These are phyloP conservation scores for Xerocomus brunneocitrinus DNA, from an alignment of 768 basidiomycete species.

Conservation along the genomic window DNA sequence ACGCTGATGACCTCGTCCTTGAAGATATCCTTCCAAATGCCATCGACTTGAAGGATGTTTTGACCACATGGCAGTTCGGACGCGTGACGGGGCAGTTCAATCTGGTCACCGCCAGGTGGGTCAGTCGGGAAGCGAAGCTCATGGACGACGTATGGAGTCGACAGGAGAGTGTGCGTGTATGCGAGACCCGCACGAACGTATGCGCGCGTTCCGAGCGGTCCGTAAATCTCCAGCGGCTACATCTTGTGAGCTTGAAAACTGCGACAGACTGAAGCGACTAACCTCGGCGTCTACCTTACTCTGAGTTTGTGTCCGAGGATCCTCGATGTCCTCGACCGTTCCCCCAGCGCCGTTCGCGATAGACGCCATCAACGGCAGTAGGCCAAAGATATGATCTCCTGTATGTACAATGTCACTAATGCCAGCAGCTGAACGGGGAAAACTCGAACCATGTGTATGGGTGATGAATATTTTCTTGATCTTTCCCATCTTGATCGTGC, in stretches of 20 bases:
- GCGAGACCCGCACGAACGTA: slow-evolving; percentile 67
- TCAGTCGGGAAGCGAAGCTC: slow-evolving; percentile 70
- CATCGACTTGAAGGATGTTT: slow-evolving; percentile 56
- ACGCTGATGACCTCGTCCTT: slow-evolving; percentile 53
- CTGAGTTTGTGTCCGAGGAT: slow-evolving; percentile 43
- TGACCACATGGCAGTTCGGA: slow-evolving; percentile 58
- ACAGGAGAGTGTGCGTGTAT: slow-evolving; percentile 67
- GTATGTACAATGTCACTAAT: slow-evolving; percentile 3
- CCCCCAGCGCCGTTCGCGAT: slow-evolving; percentile 75
- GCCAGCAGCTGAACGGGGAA: background rate
- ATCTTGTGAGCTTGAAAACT: slow-evolving; percentile 8
- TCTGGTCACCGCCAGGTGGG: slow-evolving; percentile 46
- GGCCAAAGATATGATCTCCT: slow-evolving; percentile 83
- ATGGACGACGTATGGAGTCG: slow-evolving; percentile 71
- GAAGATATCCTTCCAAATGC: slow-evolving; percentile 66
- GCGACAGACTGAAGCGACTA: slow-evolving; percentile 2
- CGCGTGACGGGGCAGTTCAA: slow-evolving; percentile 41
- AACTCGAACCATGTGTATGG: slow-evolving; percentile 70
- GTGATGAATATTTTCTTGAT: slow-evolving; percentile 85
- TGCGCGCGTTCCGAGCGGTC: slow-evolving; percentile 76
- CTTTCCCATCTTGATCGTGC: slow-evolving; percentile 69
- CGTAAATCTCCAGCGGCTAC: slow-evolving; percentile 79
- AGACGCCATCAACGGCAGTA: slow-evolving; percentile 63
- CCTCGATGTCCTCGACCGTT: slow-evolving; percentile 50
- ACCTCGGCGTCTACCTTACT: slow-evolving; percentile 12